Base-by-base conservation (phyloP, 257 asterid species). In the Solanum ahanhuiri region DNA sequence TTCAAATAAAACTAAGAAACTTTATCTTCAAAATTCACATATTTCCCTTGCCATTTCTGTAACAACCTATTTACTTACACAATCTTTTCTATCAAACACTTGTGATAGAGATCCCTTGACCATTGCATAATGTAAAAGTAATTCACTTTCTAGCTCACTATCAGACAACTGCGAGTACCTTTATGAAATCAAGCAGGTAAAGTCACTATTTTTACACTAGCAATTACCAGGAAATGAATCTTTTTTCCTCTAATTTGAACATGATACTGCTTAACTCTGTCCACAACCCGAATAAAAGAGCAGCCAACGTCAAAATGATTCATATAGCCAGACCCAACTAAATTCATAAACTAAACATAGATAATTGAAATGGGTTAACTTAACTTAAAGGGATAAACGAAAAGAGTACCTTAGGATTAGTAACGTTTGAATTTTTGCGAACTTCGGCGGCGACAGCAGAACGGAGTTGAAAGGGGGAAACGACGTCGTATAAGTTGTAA, bases 401-500 rank as follows among this genome's bases (percentile, higher is more conserved):
- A 45, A 28, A 14, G 72, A 58, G 57, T 31, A 95, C 99, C 98
- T 95, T 92, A 39, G 98, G 91, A 91, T 94, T 90, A 45, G 95
- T 86, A 86, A 96, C 85, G 86, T 90, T 90, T 31, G 95, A 93
- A 86, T 96, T 94, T 92, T 93, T 93, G 15, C 99, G 95, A 91
- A 96, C 89, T 92, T 93, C 91, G 35, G 98, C 83, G 48, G 98
- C 87, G 87, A 96, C 88, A 86, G 91, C 48, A 60, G 98, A 87
- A 86, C 98, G 98, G 82, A 94, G 98, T 90, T 95, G 89, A 34
- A 94, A 30, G 25, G 98, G 96, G 34, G 93, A 25, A 57, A 90
- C 98, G 86, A 96, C 97, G 64, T 95, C 98, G 85, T 93, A 90
- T 7, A 96, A 90, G 89, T 87, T 90, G 89, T 96, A 96, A 66